Evolutionary conservation across 1,139 yeast species (phyloP).

Genomic region (Candida tunisiensis): DNA sequence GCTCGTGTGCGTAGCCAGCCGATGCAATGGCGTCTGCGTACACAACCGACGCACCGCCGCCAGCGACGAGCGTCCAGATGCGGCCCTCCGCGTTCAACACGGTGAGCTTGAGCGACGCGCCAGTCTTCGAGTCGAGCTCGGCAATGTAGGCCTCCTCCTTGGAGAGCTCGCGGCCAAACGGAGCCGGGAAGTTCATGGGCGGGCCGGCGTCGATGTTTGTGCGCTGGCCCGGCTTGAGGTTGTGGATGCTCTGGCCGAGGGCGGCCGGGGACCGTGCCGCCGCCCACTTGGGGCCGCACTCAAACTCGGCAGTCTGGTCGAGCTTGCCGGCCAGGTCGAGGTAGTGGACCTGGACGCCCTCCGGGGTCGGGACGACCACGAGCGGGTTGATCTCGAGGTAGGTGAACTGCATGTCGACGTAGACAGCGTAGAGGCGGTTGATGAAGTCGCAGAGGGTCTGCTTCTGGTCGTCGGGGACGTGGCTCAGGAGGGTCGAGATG

Average conservation of each 20-base stretch:
- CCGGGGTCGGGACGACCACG: conserved; percentile 24
- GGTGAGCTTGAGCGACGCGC: conserved; percentile 29
- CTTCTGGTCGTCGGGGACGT: conserved; percentile 25
- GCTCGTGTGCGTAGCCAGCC: conserved; percentile 26
- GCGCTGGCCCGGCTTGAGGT: conserved; percentile 8
- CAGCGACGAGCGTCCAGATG: conserved; percentile 30
- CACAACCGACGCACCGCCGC: conserved; percentile 31
- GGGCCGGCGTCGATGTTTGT: conserved; percentile 26
- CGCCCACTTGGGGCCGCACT: conserved; percentile 33
- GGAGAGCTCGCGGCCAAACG: conserved; percentile 28
- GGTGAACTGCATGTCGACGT: conserved; percentile 30
- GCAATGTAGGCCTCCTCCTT: conserved; percentile 30
- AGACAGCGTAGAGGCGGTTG: conserved; percentile 29
- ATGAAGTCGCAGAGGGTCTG: conserved; percentile 26
- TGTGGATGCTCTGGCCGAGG: conserved; percentile 18
- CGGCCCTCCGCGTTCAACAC: conserved; percentile 26
- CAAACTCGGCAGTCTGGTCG: conserved; percentile 32
- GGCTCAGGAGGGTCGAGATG: conserved; percentile 16
- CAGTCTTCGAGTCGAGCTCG: conserved; percentile 30
- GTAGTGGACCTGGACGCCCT: conserved; percentile 27
- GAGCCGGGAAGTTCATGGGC: conserved; percentile 32
- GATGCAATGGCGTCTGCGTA: conserved; percentile 32
- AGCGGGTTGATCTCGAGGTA: conserved; percentile 30
- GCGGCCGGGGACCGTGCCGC: conserved; percentile 27
- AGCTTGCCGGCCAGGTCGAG: conserved; percentile 30